Base-by-base conservation (phyloP, 2,329 filamentous ascomycete species). In the Alternaria conjuncta region DNA sequence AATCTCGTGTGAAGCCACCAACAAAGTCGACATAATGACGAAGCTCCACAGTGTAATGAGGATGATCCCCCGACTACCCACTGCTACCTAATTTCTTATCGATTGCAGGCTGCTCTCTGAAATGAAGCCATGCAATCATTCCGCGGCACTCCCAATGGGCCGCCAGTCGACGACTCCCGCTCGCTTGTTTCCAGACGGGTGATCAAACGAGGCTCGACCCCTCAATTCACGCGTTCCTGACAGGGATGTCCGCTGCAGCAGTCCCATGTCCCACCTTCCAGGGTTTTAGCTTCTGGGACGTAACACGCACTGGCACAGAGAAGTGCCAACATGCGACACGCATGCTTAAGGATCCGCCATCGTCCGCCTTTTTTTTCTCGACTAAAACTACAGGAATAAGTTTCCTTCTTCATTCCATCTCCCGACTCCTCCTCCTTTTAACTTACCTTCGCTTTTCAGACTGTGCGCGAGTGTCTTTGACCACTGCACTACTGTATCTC, bases 191-290 rank as follows among this genome's bases (percentile, higher is more conserved):
- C 68, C 51, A 57, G 55, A 56, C 60, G 50, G 72, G 53, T 66
- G 74, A 76, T 76, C 74, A 76, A 70, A 76, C 74, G 55, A 41
- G 63, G 60, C 61, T 57, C 57, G 28, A 49, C 54, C 51, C 51
- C 55, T 59, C 60, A 49, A 57, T 63, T 46, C 46, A 56, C 56
- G 63, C 60, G 51, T 63, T 60, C 55, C 51, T 60, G 57, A 41
- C 60, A 62, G 55, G 60, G 55, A 54, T 62, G 36, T 21, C 20
- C 26, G 60, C 60, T 54, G 60, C 46, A 41, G 36, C 36, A 18
- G 36, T 36, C 36, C 36, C 36, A 41, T 41, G 36, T 49, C 41
- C 49, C 23, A 21, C 41, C 18, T 47, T 49, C 25, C 53, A 32
- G 55, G 55, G 55, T 41, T 60, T 57, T 65, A 60, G 61, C 58